Percentiles rank a stretch among this genome's conserved stretches.
phyloP scores from a whole-genome alignment of 2,329 filamentous ascomycete species.

The Colletotrichum sp. region DNA sequence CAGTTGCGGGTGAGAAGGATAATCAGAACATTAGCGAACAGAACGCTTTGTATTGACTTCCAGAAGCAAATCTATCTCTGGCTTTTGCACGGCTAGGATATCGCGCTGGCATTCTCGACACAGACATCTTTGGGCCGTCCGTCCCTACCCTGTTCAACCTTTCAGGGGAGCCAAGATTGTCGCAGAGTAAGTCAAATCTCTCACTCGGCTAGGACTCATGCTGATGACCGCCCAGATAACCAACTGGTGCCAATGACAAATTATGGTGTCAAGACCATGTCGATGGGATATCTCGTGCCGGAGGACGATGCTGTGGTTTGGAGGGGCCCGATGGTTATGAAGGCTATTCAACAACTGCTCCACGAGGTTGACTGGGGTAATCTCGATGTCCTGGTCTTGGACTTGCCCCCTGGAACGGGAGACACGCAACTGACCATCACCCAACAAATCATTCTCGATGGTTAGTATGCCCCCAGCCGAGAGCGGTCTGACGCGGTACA shows the following conservation, averaged over 20 bases:
- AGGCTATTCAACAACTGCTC: constrained; percentile 91
- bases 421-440: constrained; percentile 97
- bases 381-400: constrained; percentile 86
- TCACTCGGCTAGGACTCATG: neutral
- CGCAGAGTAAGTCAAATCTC: constrained; percentile 57
- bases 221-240: constrained; percentile 59
- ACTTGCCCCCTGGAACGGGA: constrained; percentile 92
- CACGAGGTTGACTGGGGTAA: constrained; percentile 95
- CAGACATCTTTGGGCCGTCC: constrained; percentile 95
- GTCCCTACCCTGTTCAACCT: constrained; percentile 90
- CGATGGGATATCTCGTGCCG: constrained; percentile 91
- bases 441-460: constrained; percentile 89
- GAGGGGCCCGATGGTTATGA: constrained; percentile 97
- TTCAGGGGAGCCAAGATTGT: constrained; percentile 78
- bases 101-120: constrained; percentile 87
- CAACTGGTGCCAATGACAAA: constrained; percentile 87
- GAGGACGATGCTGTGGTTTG: constrained; percentile 87
- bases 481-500: neutral
- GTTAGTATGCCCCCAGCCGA: constrained; percentile 45
- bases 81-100: constrained; percentile 84
- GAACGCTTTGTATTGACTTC: neutral
- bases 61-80: constrained; percentile 76
- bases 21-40: neutral
- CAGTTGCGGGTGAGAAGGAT: constrained; percentile 71
- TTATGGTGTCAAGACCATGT: constrained; percentile 98